Evolutionary conservation across 305 asterid genomes (phyloP).

Genomic region (Fraxinus floribunda): DNA sequence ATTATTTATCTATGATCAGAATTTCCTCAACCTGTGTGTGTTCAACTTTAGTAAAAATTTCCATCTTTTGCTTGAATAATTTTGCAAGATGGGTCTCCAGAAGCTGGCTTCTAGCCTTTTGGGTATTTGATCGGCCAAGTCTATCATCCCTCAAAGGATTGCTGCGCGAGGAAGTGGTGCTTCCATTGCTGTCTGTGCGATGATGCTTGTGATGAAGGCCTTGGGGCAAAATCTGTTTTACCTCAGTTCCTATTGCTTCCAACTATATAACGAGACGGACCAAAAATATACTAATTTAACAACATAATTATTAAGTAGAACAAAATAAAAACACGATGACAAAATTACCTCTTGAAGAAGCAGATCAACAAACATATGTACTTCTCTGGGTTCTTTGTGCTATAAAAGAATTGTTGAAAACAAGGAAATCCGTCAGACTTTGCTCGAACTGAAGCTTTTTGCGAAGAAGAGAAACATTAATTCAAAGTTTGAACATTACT

Average conservation of each 20-base stretch:
- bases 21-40: conserved; percentile 47
- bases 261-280: conserved; percentile 24
- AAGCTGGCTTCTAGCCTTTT: conserved; percentile 80
- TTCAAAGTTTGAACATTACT: conserved; percentile 17
- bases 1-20: background rate
- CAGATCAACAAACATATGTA: conserved; percentile 94
- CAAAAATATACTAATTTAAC: background rate
- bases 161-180: conserved; percentile 55
- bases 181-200: conserved; percentile 54
- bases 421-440: background rate
- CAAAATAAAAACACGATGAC: background rate
- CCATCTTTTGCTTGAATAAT: conserved; percentile 54
- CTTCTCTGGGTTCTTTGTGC: conserved; percentile 99
- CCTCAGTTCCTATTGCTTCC: conserved; percentile 32
- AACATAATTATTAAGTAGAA: background rate
- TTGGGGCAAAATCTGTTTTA: conserved; percentile 51
- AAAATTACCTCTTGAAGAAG: conserved; percentile 77
- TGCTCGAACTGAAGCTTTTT: conserved; percentile 18
- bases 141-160: conserved; percentile 43
- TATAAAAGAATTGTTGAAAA: conserved; percentile 24
- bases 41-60: conserved; percentile 69
- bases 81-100: conserved; percentile 93
- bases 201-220: conserved; percentile 52
- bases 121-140: conserved; percentile 40
- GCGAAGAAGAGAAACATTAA: conserved; percentile 8